Base-by-base conservation (phyloP, 805 yeast genomes). In the Candida corydali region DNA sequence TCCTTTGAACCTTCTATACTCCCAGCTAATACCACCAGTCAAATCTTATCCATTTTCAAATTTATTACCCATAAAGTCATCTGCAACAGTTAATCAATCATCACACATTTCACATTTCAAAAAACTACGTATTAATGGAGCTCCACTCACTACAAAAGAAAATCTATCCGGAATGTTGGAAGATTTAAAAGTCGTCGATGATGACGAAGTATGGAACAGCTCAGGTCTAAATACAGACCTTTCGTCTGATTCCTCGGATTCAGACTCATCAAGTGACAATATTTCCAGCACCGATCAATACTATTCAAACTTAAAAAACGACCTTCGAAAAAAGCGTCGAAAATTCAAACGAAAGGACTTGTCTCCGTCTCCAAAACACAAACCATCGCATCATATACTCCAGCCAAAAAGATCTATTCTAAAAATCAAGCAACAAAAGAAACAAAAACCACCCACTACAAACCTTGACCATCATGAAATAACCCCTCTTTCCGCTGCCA, bases 361-460 rank as follows among this genome's bases (percentile, higher is more conserved):
- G 26, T 48, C 66, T 6, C 69, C 69, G 1, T 56, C 61, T 0
- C 70, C 66, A 1, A 65, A 65, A 35, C 69, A 64, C 39, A 55
- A 57, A 38, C 73, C 73, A 4, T 61, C 65, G 19, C 73, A 67
- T 45, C 65, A 62, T 34, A 57, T 52, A 2, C 47, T 67, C 25
- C 59, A 63, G 44, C 73, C 73, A 1, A 62, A 63, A 43, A 49
- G 57, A 26, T 62, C 69, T n/a, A 67, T 67, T n/a, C 46, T 67
- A 34, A 66, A 66, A 29, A 29, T 38, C 4, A 32, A 34, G 8
- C 17, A 32, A n/a, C 16, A 16, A 8, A 27, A 28, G 15, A 32
- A 12, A 18, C 31, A 17, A 15, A 19, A 20, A 8, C 24, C 26
- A 19, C 26, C 37, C 4, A 23, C 31, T 24, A 16, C 26, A 1